Conservation (phyloP, 768 basidiomycete species). For the Cystofilobasidium macerans region DNA sequence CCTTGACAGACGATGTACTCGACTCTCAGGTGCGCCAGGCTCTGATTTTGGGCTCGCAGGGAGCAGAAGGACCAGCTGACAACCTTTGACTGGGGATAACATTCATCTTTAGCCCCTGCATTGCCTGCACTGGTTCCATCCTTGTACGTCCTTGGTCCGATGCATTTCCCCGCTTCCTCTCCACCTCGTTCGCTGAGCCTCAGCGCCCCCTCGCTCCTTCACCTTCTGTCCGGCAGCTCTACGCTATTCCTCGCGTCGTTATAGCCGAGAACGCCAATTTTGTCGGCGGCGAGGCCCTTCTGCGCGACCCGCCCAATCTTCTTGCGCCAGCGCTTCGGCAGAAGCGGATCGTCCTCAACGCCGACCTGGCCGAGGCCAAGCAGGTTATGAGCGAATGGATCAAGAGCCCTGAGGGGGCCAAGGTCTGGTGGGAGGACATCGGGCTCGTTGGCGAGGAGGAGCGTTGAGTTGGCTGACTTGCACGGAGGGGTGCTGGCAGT, state of each 20-base stretch:
- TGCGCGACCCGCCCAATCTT: conserved; percentile 8
- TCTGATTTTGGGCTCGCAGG: no score
- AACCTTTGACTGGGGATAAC: no score
- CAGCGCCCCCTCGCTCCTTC: background rate
- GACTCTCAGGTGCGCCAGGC: background rate
- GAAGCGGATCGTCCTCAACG: conserved; percentile 22
- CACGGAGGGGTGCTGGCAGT: no score
- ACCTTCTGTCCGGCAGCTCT: background rate
- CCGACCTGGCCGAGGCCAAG: conserved; percentile 2
- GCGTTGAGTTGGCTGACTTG: no score
- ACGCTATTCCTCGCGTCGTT: conserved; percentile 9
- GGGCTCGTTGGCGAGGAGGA: conserved; percentile 17
- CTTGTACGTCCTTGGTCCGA: background rate
- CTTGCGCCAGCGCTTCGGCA: conserved; percentile 3
- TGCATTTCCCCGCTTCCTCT: background rate
- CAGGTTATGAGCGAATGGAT: conserved; percentile 25
- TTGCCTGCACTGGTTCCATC: conserved; percentile 14
- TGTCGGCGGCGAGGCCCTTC: conserved; percentile 19
- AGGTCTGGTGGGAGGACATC: conserved; percentile 27
- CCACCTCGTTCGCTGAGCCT: background rate
- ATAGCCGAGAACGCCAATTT: conserved; percentile 26
- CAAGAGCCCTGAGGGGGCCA: conserved; percentile 8
- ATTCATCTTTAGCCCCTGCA: background rate
- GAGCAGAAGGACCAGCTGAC: no score
- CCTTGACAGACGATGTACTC: conserved; percentile 3